Evolutionary conservation across 345 rosid species (phyloP), one percentile per base, ranked within the genome.

Genomic region (Jatropha curcas): DNA sequence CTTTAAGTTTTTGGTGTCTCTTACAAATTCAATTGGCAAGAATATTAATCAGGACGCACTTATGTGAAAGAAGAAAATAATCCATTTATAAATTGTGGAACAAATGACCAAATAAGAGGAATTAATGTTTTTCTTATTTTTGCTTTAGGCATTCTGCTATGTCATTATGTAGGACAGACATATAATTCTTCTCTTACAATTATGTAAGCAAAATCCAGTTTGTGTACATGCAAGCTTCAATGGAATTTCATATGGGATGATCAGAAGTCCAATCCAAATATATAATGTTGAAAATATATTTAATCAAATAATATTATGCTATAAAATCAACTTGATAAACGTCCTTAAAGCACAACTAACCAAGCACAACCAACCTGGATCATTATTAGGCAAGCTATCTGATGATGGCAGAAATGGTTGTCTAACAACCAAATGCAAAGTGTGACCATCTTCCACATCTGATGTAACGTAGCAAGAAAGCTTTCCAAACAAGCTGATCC

Each of bases 391-490:
- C 11, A 41, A 41, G 45, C 53, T 48, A 48, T 48, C 53, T 17
- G n/a, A 48, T 48, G 20, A 16, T 48, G 53, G 22, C 5, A n/a
- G 53, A 48, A 48, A 16, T 48, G 53, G 53, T 17, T 48, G 53
- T 16, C 53, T 17, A 48, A 48, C 53, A 48, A 48, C 53, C 53
- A 48, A 48, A 48, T 48, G 53, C 19, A 48, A 48, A 16, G 53
- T 48, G 53, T 48, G 53, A 48, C 53, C 53, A 48, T 48, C 53
- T 48, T 48, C 53, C 53, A 48, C 53, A 48, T 48, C 53, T 48
- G 17, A 48, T 4, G n/a, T 1, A 48, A 48, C 17, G 53, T 48
- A 48, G 53, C 53, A 48, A 48, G 53, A 48, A 48, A 48, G 6
- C 17, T 48, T 19, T 4, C 53, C 53, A 48, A 17, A 48, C 53